Evolutionary conservation across 805 yeast genomes (phyloP), one percentile per base, ranked within the genome.

Genomic region (Metschnikowia noctiluminum): DNA sequence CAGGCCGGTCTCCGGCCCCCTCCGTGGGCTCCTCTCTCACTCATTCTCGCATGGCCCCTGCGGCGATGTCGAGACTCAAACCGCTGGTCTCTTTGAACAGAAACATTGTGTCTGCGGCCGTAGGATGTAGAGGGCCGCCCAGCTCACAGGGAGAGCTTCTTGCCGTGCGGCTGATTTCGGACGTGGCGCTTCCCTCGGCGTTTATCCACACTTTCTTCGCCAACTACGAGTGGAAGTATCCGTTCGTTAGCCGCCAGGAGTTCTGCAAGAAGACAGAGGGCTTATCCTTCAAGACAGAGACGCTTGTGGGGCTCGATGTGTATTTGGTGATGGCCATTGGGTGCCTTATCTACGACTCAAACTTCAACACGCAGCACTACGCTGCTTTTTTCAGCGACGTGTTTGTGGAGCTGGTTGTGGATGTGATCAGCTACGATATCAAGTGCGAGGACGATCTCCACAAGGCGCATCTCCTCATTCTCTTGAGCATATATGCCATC

Each of bases 241-340:
- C 76, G 15, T 68, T 71, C 49, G 53, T 72, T 13, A 53, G 60
- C 45, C 62, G 60, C 44, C 49, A 46, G 8, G 46, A 36, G 28
- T 59, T 67, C 35, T 28, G 65, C 39, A 47, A 48, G n/a, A 56
- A 53, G 27, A 55, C 71, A 43, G 49, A 52, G 6, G 52, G 53
- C n/a, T 56, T 69, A 27, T 63, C 68, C 41, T 72, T 72, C 48
- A 43, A 51, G 14, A 58, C 59, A 36, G 77, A 72, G 50, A 58
- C 69, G 6, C 68, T 73, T 40, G 64, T 73, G 16, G 64, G 63
- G 50, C 56, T 71, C 49, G 74, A 71, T 51, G 56, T 68, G 15
- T 73, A 71, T 56, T 50, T 73, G 45, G 56, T 72, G 35, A 55
- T 73, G 62, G 62, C 71, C 46, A 67, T 70, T 26, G 76, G 76